Conservation (phyloP, 2,329 filamentous ascomycete species). For the Aspergillus neotritici region DNA sequence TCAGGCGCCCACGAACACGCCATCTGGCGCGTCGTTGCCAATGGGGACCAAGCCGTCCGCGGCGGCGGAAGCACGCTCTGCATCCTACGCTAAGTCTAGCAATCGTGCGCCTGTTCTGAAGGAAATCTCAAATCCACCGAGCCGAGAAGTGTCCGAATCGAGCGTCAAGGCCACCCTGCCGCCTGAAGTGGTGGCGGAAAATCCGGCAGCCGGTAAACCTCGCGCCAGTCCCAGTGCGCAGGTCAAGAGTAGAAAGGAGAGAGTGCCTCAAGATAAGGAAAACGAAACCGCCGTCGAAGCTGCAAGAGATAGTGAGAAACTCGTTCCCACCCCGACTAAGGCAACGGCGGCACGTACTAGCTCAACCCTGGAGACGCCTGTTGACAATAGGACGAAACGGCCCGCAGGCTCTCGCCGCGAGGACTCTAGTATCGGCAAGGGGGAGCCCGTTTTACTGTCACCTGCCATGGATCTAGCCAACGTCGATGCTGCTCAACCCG, state of each 20-base stretch:
- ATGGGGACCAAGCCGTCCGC: conserved; percentile 23
- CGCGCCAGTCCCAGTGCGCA: conserved; percentile 29
- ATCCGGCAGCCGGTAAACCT: conserved; percentile 17
- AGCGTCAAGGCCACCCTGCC: conserved; percentile 22
- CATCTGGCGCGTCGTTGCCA: conserved; percentile 17
- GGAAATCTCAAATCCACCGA: conserved; percentile 26
- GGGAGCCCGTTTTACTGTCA: conserved; percentile 10
- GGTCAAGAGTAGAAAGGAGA: conserved; percentile 32
- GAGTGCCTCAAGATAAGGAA: conserved; percentile 18
- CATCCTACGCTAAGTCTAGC: conserved; percentile 19
- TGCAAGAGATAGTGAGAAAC: conserved; percentile 16
- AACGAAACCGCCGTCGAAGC: conserved; percentile 16
- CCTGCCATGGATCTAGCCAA: conserved; percentile 18
- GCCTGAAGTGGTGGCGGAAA: conserved; percentile 15
- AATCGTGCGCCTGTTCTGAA: conserved; percentile 19
- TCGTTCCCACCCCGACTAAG: conserved; percentile 14
- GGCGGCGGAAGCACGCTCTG: conserved; percentile 24
- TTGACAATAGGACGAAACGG: conserved; percentile 22
- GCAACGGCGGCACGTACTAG: conserved; percentile 13
- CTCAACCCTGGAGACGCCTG: conserved; percentile 16
- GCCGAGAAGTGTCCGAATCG: conserved; percentile 30
- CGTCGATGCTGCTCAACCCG: conserved; percentile 10
- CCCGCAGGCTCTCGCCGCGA: conserved; percentile 14
- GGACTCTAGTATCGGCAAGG: conserved; percentile 12
- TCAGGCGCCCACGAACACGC: conserved; percentile 28